Percentiles rank a stretch among this genome's conserved stretches.
Evolutionary conservation across 179 eudicot genomes (phyloP).

Genomic region (Nepenthes alata): DNA sequence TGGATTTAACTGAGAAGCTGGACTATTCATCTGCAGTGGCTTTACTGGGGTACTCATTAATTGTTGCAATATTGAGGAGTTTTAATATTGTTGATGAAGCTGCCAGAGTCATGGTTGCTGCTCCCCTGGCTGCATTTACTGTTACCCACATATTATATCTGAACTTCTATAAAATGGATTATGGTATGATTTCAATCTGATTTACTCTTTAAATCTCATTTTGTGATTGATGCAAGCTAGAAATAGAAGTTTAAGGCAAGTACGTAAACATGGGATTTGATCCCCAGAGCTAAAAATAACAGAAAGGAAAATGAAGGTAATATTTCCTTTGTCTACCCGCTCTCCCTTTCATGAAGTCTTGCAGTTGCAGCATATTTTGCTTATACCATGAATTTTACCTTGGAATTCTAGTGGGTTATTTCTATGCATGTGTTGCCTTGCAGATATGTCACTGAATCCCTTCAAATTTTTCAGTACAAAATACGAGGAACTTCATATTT

Average conservation of each 20-base stretch:
- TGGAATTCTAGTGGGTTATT: no score
- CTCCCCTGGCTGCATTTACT: conserved; percentile 60
- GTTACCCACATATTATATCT: conserved; percentile 69
- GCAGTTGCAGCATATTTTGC: no score
- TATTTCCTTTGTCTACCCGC: not conserved
- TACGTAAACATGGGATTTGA: not conserved
- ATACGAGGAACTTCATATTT: no score
- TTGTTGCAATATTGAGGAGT: conserved; percentile 54
- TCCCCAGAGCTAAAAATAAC: no score
- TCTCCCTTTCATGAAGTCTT: not conserved
- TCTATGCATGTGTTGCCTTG: no score
- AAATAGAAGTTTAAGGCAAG: no score
- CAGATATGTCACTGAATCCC: no score
- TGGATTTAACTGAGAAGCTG: conserved; percentile 69
- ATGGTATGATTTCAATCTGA: conserved; percentile 33
- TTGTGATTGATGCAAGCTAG: not conserved
- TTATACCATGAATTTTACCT: no score
- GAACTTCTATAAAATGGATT: conserved; percentile 53
- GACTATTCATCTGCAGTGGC: conserved; percentile 81
- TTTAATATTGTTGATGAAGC: conserved; percentile 55
- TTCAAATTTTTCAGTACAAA: no score
- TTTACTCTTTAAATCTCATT: not conserved
- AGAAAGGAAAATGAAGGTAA: no score
- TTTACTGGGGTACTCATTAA: conserved; percentile 59
- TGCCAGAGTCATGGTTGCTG: conserved; percentile 78